These are phyloP conservation scores for Lactarius pseudohatsudake DNA, from an alignment of 768 basidiomycete species.

Conservation along the genomic window DNA sequence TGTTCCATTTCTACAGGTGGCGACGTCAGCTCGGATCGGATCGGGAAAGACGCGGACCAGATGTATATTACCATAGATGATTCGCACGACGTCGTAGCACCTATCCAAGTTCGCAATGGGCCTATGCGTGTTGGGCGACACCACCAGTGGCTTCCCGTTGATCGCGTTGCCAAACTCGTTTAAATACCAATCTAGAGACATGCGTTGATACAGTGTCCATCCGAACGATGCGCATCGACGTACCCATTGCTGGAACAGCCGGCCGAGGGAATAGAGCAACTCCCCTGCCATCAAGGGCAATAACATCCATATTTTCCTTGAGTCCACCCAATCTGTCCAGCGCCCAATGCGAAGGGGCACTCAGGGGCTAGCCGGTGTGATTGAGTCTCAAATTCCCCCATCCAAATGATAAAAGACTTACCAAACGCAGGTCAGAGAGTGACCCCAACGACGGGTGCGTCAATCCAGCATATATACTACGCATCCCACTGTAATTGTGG, in stretches of 20 bases:
- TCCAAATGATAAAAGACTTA: background rate
- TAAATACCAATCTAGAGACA: conserved; percentile 17
- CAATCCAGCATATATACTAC: conserved; percentile 35
- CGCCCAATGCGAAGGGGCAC: conserved; percentile 3
- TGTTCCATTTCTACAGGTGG: conserved; percentile 44
- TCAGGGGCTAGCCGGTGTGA: conserved; percentile 8
- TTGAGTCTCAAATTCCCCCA: background rate
- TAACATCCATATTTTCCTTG: conserved; percentile 11
- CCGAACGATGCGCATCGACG: background rate
- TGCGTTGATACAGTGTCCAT: background rate
- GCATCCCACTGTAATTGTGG: conserved; percentile 36
- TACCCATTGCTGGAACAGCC: conserved; percentile 20
- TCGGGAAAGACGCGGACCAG: background rate
- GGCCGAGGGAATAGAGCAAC: conserved; percentile 10
- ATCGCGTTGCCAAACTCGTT: conserved; percentile 2
- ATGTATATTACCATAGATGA: conserved; percentile 15
- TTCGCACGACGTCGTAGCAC: conserved; percentile 7
- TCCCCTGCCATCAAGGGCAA: background rate
- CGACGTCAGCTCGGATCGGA: conserved; percentile 7
- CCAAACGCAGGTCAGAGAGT: background rate
- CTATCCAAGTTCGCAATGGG: conserved; percentile 17
- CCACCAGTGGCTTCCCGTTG: conserved; percentile 9
- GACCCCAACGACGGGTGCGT: conserved; percentile 18
- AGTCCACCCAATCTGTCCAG: conserved; percentile 11
- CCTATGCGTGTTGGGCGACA: background rate